Percentiles rank a stretch among this genome's conserved stretches.
Evolutionary conservation across 768 basidiomycete genomes (phyloP).

Genomic region (Nidula microcarpa): DNA sequence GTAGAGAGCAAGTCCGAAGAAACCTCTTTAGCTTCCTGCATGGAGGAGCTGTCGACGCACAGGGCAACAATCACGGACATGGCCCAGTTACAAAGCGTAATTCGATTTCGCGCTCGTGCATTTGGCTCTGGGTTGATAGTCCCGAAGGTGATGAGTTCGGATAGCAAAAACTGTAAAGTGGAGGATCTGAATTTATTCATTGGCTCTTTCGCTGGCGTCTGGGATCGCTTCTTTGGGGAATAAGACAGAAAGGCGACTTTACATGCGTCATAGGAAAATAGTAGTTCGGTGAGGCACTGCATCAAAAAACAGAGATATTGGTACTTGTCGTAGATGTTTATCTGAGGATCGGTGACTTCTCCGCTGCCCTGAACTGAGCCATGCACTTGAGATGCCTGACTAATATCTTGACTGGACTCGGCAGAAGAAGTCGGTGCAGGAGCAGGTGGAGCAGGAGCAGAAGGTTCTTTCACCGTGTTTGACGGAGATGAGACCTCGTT

Average conservation of each 20-base stretch:
- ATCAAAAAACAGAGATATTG: conserved; percentile 80
- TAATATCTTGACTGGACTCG: neutral
- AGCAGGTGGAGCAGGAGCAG: conserved; percentile 1
- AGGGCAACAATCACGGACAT: conserved; percentile 89
- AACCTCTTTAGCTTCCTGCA: conserved; percentile 71
- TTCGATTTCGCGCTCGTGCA: conserved; percentile 49
- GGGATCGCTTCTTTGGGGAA: conserved; percentile 60
- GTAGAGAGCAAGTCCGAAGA: conserved; percentile 79
- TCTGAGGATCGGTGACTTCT: conserved; percentile 3
- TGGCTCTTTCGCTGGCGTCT: conserved; percentile 62
- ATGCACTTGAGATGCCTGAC: neutral
- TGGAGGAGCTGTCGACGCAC: conserved; percentile 79
- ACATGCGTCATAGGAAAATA: conserved; percentile 91
- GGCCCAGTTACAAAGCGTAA: conserved; percentile 77
- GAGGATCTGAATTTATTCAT: conserved; percentile 55
- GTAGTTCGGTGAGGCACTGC: conserved; percentile 87
- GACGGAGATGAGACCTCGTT: conserved; percentile 22
- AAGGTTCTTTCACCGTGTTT: conserved; percentile 6
- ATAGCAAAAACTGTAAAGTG: conserved; percentile 78
- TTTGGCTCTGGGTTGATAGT: conserved; percentile 64
- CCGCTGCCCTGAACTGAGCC: neutral
- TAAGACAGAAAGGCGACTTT: conserved; percentile 85
- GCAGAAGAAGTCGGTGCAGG: neutral
- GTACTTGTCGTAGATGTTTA: conserved; percentile 32
- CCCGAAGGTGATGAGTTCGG: conserved; percentile 78